These are phyloP conservation scores for Kandelia obovata DNA, from an alignment of 345 rosid genomes.

Conservation along the genomic window DNA sequence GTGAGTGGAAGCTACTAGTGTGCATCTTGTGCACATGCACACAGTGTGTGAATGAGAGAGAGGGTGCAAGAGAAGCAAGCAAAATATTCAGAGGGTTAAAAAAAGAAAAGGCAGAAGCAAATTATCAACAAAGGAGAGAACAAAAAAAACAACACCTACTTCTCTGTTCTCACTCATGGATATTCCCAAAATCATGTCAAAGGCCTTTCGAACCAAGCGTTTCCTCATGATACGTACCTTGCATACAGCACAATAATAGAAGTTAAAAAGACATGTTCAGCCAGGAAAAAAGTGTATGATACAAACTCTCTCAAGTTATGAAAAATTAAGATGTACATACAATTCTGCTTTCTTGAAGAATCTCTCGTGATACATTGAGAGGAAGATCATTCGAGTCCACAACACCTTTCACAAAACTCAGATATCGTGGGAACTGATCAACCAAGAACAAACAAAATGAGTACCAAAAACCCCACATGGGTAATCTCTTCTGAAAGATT, in stretches of 20 bases:
- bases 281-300: background rate
- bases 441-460: slow-evolving; percentile 7
- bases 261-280: slow-evolving; percentile 10
- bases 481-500: background rate
- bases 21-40: too few species aligned
- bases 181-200: slow-evolving; percentile 92
- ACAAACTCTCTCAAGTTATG: background rate
- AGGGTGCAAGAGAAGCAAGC: background rate
- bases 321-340: slow-evolving; percentile 37
- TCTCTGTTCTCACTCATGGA: slow-evolving; percentile 86
- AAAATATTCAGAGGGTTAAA: background rate
- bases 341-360: slow-evolving; percentile 97
- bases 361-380: slow-evolving; percentile 92
- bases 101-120: background rate
- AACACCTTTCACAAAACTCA: slow-evolving; percentile 95
- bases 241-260: slow-evolving; percentile 15
- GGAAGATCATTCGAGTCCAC: slow-evolving; percentile 98
- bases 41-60: background rate
- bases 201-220: slow-evolving; percentile 86
- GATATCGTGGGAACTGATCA: slow-evolving; percentile 82
- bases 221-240: slow-evolving; percentile 94
- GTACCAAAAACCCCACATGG: background rate
- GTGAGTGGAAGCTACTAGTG: too few species aligned
- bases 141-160: slow-evolving; percentile 32
- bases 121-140: background rate